Conservation (phyloP, 2,329 filamentous ascomycete species). For the Claviceps maximensis region DNA sequence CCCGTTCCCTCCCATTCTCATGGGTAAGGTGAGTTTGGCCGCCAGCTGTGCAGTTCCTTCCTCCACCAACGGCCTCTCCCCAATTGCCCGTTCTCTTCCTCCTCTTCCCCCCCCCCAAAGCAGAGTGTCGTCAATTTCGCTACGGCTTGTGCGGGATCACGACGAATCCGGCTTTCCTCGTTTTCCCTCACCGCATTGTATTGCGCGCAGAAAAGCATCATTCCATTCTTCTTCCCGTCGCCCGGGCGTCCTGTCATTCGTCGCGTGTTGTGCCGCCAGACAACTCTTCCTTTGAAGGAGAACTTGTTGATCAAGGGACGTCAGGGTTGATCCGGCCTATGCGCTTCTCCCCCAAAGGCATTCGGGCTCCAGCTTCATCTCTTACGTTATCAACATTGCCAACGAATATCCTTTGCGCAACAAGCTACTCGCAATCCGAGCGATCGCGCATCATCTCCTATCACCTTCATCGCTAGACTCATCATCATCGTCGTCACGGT, state of each 20-base stretch:
- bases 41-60: constrained; percentile 26
- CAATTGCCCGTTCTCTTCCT: constrained; percentile 23
- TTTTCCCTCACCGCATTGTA: neutral
- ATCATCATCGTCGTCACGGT: neutral
- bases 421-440: neutral
- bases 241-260: constrained; percentile 2
- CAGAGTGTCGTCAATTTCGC: constrained; percentile 15
- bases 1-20: constrained; percentile 25
- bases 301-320: constrained; percentile 3
- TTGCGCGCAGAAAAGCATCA: neutral
- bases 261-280: neutral
- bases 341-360: constrained; percentile 1
- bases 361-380: neutral
- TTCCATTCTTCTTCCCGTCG: neutral
- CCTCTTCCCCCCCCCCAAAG: constrained; percentile 20
- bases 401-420: neutral
- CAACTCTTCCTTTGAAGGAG: neutral
- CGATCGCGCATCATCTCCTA: neutral
- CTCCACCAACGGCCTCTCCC: constrained; percentile 26
- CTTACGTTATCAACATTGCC: neutral
- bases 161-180: constrained; percentile 7
- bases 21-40: constrained; percentile 31
- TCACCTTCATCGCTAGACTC: neutral
- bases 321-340: constrained; percentile 5
- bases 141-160: constrained; percentile 19